Evolutionary conservation across 2,329 filamentous ascomycete species (phyloP).

Genomic region (Aureobasidium uvarum): DNA sequence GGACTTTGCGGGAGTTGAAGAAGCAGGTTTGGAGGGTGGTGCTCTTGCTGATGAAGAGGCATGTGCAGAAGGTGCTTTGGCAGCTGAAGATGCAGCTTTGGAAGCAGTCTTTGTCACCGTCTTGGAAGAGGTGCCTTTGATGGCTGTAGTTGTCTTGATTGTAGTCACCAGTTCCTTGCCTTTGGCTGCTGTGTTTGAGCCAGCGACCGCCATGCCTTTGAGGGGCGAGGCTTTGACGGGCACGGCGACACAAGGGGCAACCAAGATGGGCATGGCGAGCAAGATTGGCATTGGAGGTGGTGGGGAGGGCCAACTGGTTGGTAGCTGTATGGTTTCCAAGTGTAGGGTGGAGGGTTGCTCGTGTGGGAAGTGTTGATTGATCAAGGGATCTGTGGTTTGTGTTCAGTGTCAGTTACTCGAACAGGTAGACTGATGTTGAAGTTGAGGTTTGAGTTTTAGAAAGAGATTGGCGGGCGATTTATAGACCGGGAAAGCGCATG

Average conservation of each 20-base stretch:
- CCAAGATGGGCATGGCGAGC: not conserved
- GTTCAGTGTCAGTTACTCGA: not conserved
- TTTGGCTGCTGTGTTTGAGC: conserved; percentile 4
- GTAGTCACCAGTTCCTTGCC: conserved; percentile 5
- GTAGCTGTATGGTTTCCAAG: conserved; percentile 33
- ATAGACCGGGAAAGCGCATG: not conserved
- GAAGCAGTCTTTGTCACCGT: not conserved
- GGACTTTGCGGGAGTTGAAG: not conserved
- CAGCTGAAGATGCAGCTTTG: not conserved
- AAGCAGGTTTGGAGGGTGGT: conserved; percentile 1
- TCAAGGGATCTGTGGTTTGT: not conserved
- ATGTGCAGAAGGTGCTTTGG: not conserved
- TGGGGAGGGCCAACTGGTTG: conserved; percentile 28
- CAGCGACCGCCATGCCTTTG: not conserved
- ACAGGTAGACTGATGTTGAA: not conserved
- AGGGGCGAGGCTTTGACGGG: not conserved
- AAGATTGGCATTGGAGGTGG: not conserved
- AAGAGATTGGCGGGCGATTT: not conserved
- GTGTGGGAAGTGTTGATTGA: not conserved
- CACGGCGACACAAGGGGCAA: not conserved
- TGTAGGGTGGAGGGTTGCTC: conserved; percentile 30
- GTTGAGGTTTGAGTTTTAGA: not conserved
- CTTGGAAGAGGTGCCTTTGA: conserved; percentile 1
- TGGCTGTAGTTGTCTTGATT: not conserved
- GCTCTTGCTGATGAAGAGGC: not conserved